These are phyloP conservation scores for Rubia peregrina DNA, from an alignment of 305 asterid species.

Conservation along the genomic window DNA sequence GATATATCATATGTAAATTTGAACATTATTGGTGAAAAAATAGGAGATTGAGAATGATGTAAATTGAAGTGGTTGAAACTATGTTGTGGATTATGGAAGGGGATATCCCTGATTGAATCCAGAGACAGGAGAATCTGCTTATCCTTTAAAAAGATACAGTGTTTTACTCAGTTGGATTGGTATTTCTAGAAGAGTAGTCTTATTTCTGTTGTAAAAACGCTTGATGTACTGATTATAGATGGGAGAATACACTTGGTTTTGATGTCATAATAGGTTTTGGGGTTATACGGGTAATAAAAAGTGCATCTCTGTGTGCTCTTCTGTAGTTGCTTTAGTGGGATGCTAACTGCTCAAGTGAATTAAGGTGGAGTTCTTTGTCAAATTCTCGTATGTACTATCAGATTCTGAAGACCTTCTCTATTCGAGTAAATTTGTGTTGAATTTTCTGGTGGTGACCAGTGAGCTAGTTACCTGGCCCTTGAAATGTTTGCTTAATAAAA, in stretches of 20 bases:
- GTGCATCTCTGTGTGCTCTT: too few species aligned
- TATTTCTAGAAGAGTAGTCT: neutral
- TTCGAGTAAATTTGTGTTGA: neutral
- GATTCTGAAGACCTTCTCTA: neutral
- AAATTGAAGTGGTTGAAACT: too few species aligned
- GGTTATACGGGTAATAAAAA: neutral
- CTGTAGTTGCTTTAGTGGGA: neutral
- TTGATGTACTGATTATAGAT: neutral
- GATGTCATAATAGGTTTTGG: neutral
- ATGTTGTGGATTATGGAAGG: neutral
- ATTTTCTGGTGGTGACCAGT: neutral
- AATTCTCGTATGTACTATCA: neutral
- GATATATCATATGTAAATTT: neutral
- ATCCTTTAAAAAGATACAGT: too few species aligned
- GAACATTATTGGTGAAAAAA: neutral
- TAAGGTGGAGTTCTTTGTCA: neutral
- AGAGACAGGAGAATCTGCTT: too few species aligned
- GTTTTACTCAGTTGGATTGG: too few species aligned
- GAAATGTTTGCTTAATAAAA: neutral
- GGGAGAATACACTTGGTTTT: neutral
- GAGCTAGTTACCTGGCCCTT: neutral
- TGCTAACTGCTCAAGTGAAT: too few species aligned
- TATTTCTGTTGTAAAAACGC: neutral
- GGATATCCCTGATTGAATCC: neutral
- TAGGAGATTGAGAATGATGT: neutral